A percentile compares a stretch with the other conserved stretches of the same genome.
Conservation (phyloP, 73 alveolate genomes). For the Paramecium octaurelia region DNA sequence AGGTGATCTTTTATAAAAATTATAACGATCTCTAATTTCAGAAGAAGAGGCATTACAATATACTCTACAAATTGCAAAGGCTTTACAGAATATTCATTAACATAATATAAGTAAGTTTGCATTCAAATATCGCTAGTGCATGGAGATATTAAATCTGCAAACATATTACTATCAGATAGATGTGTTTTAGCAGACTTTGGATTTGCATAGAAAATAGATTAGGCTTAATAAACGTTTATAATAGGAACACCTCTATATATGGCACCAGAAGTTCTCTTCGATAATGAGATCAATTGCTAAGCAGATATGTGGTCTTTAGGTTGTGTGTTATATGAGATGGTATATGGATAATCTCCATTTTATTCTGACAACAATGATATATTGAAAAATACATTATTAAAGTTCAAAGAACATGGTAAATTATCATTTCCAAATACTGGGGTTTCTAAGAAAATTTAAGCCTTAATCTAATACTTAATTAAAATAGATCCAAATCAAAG, state of each 20-base stretch:
- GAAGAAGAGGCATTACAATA: slow-evolving; percentile 7
- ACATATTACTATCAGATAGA: neutral
- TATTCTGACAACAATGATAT: slow-evolving; percentile 35
- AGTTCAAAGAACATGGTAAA: neutral
- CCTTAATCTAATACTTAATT: neutral
- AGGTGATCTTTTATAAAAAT: slow-evolving; percentile 5
- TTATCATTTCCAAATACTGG: neutral
- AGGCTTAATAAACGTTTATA: neutral
- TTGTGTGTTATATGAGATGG: slow-evolving; percentile 73
- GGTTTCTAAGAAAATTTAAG: neutral
- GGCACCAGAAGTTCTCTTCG: slow-evolving; percentile 45
- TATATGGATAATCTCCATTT: slow-evolving; percentile 69
- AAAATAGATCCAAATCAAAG: neutral
- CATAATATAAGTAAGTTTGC: neutral
- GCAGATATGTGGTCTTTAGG: slow-evolving; percentile 80
- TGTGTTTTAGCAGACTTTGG: slow-evolving; percentile 46
- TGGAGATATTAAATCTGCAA: slow-evolving; percentile 47
- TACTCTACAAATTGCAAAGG: slow-evolving; percentile 6
- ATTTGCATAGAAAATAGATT: neutral
- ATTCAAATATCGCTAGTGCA: neutral
- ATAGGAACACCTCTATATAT: slow-evolving; percentile 36
- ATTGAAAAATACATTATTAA: neutral
- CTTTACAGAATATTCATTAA: neutral
- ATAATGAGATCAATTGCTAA: neutral
- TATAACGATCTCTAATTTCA: neutral